Percentiles rank a stretch among this genome's conserved stretches.
Conservation (phyloP, 1,284 basidiomycete species). For the Puccinia triticina region DNA sequence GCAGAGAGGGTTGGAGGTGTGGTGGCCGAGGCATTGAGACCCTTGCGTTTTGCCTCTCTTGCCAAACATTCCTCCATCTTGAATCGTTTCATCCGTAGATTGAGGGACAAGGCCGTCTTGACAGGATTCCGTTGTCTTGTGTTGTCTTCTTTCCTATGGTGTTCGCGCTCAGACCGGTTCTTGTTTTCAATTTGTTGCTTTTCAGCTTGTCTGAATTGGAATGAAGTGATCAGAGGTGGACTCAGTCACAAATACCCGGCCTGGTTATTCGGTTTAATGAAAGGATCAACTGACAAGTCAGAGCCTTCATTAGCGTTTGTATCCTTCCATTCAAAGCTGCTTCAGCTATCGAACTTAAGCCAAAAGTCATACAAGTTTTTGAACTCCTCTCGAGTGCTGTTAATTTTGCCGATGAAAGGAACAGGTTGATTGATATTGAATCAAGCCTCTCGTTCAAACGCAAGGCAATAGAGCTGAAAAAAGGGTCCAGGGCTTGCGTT, state of each 20-base stretch:
- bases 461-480: conserved; percentile 70
- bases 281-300: conserved; percentile 70
- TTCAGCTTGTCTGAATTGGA: conserved; percentile 78
- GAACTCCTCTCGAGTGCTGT: conserved; percentile 78
- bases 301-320: conserved; percentile 98
- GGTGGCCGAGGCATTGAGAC: conserved; percentile 62
- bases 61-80: conserved; percentile 95
- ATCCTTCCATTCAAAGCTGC: conserved; percentile 96
- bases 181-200: conserved; percentile 99
- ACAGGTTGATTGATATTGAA: conserved; percentile 85
- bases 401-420: conserved; percentile 73
- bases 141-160: conserved; percentile 97
- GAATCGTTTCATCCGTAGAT: conserved; percentile 97
- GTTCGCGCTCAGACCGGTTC: conserved; percentile 94
- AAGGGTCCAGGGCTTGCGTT: conserved; percentile 72
- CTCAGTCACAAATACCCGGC: not conserved
- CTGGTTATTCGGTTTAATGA: not conserved
- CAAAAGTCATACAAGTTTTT: conserved; percentile 97
- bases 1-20: conserved; percentile 60
- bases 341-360: conserved; percentile 99
- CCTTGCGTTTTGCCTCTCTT: conserved; percentile 81
- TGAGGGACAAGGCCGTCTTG: conserved; percentile 79
- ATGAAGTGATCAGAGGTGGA: conserved; percentile 28
- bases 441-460: conserved; percentile 86
- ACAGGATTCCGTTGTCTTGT: conserved; percentile 84